phyloP scores from a whole-genome alignment of 371 early-diverging fungal genomes.

The Choanephora cucurbitarum region DNA sequence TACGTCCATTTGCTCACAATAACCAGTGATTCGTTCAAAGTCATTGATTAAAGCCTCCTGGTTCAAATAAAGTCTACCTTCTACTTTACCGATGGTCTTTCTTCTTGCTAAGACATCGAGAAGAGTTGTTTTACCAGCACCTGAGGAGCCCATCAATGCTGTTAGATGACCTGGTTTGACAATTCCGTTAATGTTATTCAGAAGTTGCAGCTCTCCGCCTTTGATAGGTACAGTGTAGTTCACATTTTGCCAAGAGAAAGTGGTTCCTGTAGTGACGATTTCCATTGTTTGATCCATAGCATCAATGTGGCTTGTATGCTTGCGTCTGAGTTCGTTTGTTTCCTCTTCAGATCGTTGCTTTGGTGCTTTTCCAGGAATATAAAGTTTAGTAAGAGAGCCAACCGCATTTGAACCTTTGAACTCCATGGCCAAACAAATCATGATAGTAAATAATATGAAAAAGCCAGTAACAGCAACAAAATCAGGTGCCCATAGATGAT shows the following conservation, averaged over 20 bases:
- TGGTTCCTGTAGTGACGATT: slow-evolving; percentile 41
- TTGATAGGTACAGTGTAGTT: slow-evolving; percentile 59
- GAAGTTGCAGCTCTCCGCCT: slow-evolving; percentile 51
- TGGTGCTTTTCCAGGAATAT: slow-evolving; percentile 40
- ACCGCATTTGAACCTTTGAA: slow-evolving; percentile 42
- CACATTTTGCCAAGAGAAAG: slow-evolving; percentile 59
- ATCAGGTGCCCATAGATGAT: slow-evolving; percentile 52
- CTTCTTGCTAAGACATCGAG: slow-evolving; percentile 80
- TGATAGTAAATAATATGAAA: slow-evolving; percentile 48
- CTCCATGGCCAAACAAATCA: slow-evolving; percentile 54
- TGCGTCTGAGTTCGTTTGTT: slow-evolving; percentile 10
- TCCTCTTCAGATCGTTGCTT: slow-evolving; percentile 15
- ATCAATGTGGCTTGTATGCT: slow-evolving; percentile 10
- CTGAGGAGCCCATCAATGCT: slow-evolving; percentile 86
- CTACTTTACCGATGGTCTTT: slow-evolving; percentile 74
- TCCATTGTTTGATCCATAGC: slow-evolving; percentile 26
- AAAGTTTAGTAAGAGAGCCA: slow-evolving; percentile 56
- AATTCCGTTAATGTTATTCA: slow-evolving; percentile 49
- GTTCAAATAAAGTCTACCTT: slow-evolving; percentile 70
- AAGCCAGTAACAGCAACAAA: slow-evolving; percentile 54
- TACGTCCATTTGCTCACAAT: slow-evolving; percentile 83
- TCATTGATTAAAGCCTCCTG: slow-evolving; percentile 46
- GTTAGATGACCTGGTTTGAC: slow-evolving; percentile 67
- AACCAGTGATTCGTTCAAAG: slow-evolving; percentile 76
- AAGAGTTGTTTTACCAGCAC: slow-evolving; percentile 89